A percentile compares a stretch with the other conserved stretches of the same genome.
These are phyloP conservation scores for Sanghuangporus sanghuang DNA, from an alignment of 1,284 basidiomycete genomes.

Conservation along the genomic window DNA sequence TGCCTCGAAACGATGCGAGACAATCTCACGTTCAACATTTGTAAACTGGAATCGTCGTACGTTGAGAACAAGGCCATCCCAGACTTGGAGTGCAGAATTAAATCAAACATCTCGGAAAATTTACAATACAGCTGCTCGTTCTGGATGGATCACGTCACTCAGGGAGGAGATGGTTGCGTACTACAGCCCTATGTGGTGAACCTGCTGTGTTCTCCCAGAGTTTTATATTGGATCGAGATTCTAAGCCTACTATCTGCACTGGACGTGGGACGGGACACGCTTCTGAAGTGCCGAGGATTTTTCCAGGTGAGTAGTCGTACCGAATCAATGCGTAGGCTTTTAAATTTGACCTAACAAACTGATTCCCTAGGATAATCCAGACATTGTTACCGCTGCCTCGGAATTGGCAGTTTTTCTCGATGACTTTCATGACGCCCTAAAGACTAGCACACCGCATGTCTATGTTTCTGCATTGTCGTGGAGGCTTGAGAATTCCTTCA, in stretches of 20 bases:
- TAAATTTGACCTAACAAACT: background rate
- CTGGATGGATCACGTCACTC: background rate
- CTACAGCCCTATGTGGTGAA: background rate
- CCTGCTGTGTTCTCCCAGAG: background rate
- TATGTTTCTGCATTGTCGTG: background rate
- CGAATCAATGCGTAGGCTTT: background rate
- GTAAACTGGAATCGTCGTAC: conserved; percentile 26
- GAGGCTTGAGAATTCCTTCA: background rate
- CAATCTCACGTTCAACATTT: conserved; percentile 33
- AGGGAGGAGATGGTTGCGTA: background rate
- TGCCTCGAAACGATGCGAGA: conserved; percentile 27
- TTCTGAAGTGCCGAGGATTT: background rate
- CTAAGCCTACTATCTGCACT: background rate
- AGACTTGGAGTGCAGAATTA: conserved; percentile 15
- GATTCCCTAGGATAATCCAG: background rate
- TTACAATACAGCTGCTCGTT: background rate
- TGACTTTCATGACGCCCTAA: background rate
- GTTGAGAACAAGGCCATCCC: conserved; percentile 22
- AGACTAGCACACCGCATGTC: background rate
- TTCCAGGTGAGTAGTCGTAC: background rate
- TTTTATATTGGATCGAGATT: background rate
- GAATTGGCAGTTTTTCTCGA: background rate
- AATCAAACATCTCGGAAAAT: background rate
- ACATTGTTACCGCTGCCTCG: background rate
- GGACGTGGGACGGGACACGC: background rate